phyloP scores from a whole-genome alignment of 169 alveolate genomes.

The Pseudocohnilembus persalinus region DNA sequence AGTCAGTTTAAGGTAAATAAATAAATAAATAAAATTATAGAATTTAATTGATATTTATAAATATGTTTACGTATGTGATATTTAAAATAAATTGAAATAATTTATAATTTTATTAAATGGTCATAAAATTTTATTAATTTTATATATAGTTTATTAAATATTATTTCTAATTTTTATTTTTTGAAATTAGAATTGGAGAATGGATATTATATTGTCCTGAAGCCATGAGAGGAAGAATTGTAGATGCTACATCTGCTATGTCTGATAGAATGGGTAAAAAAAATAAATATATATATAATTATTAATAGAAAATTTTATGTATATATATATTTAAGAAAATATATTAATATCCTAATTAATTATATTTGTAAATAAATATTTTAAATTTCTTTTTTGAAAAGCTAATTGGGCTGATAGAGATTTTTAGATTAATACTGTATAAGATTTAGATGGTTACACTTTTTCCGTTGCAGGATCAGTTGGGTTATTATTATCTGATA shows the following conservation, averaged over 20 bases:
- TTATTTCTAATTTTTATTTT: too few species aligned
- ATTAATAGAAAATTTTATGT: too few species aligned
- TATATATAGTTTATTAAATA: too few species aligned
- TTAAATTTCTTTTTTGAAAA: too few species aligned
- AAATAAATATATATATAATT: too few species aligned
- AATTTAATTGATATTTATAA: too few species aligned
- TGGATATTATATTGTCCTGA: slow-evolving; percentile 10
- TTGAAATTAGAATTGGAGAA: slow-evolving; percentile 8
- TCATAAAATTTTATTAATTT: not conserved
- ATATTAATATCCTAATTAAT: too few species aligned
- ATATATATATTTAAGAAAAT: too few species aligned
- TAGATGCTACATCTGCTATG: slow-evolving; percentile 20
- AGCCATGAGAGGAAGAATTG: slow-evolving; percentile 11
- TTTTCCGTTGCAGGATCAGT: slow-evolving; percentile 23
- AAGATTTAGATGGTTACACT: slow-evolving; percentile 20
- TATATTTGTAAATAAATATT: too few species aligned
- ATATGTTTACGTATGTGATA: too few species aligned
- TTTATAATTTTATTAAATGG: not conserved
- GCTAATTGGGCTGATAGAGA: slow-evolving; percentile 20
- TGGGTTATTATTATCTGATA: slow-evolving; percentile 6
- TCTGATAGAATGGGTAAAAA: slow-evolving; percentile 15
- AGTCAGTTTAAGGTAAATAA: not conserved
- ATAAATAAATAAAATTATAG: too few species aligned
- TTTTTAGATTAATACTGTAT: slow-evolving; percentile 1
- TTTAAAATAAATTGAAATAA: too few species aligned